Evolutionary conservation across 2,329 filamentous ascomycete genomes (phyloP).

Genomic region (Endothia cerciana): DNA sequence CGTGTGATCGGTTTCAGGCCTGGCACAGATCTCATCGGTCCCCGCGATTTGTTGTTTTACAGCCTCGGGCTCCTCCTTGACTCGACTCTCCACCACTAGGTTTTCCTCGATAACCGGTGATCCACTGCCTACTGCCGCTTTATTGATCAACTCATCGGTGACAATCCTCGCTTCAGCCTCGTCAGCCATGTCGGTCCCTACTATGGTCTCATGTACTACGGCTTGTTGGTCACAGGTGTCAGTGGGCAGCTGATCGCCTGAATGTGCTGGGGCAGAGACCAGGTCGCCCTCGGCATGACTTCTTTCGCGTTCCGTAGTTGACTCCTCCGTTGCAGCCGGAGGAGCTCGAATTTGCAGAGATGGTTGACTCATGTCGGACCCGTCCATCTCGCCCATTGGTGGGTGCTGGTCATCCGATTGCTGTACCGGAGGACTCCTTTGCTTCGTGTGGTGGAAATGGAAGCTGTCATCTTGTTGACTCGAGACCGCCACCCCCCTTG

Average conservation of each 20-base stretch:
- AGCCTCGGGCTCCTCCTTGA: neutral
- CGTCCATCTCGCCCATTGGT: neutral
- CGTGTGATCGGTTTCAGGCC: conserved; percentile 7
- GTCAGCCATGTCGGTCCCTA: neutral
- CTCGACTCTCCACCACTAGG: neutral
- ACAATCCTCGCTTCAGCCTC: neutral
- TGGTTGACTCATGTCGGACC: neutral
- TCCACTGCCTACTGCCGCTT: neutral
- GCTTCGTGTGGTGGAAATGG: conserved; percentile 35
- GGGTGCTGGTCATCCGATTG: neutral
- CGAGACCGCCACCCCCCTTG: conserved; percentile 4
- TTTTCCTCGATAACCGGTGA: neutral
- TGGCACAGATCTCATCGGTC: neutral
- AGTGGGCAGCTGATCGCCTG: neutral
- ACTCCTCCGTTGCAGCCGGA: neutral
- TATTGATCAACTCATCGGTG: neutral
- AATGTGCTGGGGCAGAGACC: neutral
- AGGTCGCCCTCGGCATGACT: neutral
- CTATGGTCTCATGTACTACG: neutral
- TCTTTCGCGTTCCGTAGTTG: neutral
- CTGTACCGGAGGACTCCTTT: conserved; percentile 4
- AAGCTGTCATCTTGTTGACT: conserved; percentile 41
- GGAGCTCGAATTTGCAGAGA: neutral
- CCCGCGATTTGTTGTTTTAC: neutral
- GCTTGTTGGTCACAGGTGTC: neutral